These are phyloP conservation scores for Pinus tabuliformis DNA, from an alignment of 75 land plant genomes.

Conservation along the genomic window DNA sequence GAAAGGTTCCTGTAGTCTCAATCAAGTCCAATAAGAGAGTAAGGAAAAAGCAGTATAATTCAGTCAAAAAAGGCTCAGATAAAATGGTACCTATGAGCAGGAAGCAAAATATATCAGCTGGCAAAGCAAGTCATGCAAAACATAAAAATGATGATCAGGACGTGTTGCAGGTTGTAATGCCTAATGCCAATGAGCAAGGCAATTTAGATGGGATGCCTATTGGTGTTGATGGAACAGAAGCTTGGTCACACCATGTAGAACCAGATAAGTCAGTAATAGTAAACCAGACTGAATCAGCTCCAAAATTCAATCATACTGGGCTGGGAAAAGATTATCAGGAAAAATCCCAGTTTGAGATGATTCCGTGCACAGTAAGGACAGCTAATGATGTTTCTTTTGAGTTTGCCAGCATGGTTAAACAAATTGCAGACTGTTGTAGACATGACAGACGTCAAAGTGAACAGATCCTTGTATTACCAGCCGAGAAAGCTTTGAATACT, in stretches of 20 bases:
- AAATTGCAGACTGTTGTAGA: too few relatives aligned
- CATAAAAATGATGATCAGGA: neutral
- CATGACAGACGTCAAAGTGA: too few relatives aligned
- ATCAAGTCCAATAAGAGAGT: conserved; percentile 3
- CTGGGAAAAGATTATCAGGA: neutral
- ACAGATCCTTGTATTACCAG: too few relatives aligned
- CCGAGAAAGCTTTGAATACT: too few relatives aligned
- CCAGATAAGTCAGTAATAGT: neutral
- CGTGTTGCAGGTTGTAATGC: neutral
- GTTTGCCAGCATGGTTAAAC: too few relatives aligned
- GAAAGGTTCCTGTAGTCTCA: neutral
- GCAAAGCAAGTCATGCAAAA: neutral
- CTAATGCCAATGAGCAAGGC: neutral
- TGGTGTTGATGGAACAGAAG: neutral
- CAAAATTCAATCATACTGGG: neutral
- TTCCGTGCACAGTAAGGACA: too few relatives aligned
- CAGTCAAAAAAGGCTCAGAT: neutral
- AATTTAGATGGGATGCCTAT: neutral
- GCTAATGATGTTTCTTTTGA: too few relatives aligned
- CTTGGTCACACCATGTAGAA: neutral
- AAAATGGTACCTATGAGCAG: neutral
- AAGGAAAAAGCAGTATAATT: neutral
- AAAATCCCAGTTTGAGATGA: too few relatives aligned
- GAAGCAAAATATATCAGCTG: neutral
- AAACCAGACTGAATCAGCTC: neutral